A percentile compares a stretch with the other conserved stretches of the same genome.
These are phyloP conservation scores for Saccharomycopsis hybrid DNA, from an alignment of 1,139 yeast genomes.

Conservation along the genomic window DNA sequence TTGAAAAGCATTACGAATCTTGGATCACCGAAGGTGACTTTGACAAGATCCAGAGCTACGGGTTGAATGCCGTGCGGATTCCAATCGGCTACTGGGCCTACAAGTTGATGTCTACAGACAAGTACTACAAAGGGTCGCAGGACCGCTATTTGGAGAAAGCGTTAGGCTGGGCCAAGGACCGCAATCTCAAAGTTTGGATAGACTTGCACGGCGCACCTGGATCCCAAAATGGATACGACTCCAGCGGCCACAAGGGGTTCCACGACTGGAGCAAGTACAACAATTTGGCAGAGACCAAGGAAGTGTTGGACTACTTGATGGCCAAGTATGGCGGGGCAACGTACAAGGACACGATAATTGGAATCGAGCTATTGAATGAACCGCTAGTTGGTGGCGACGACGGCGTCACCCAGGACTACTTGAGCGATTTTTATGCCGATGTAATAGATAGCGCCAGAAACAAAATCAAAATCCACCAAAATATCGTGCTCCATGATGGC, in stretches of 20 bases:
- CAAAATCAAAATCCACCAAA: conserved; percentile 26
- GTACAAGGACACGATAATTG: conserved; percentile 67
- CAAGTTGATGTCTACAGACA: conserved; percentile 54
- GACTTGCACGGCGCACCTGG: conserved; percentile 97
- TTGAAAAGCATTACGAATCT: conserved; percentile 68
- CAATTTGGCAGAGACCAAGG: conserved; percentile 47
- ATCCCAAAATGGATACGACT: conserved; percentile 93
- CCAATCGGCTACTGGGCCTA: conserved; percentile 98
- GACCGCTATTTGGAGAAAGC: conserved; percentile 66
- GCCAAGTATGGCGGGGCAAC: conserved; percentile 58
- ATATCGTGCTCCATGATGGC: conserved; percentile 34
- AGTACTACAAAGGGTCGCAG: conserved; percentile 88
- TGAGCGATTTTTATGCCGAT: conserved; percentile 47
- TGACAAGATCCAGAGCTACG: conserved; percentile 49
- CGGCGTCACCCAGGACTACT: conserved; percentile 35
- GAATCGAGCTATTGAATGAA: conserved; percentile 83
- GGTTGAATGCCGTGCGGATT: conserved; percentile 80
- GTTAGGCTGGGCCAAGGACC: conserved; percentile 61
- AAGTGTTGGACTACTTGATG: conserved; percentile 42
- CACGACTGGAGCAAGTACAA: conserved; percentile 47
- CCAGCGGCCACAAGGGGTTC: conserved; percentile 77
- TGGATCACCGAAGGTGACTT: conserved; percentile 78
- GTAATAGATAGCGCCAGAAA: conserved; percentile 33
- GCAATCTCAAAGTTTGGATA: conserved; percentile 74
- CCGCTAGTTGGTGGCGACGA: conserved; percentile 72